These are phyloP conservation scores for Cryptococcus neoformans DNA, from an alignment of 1,284 basidiomycete genomes.

Conservation along the genomic window DNA sequence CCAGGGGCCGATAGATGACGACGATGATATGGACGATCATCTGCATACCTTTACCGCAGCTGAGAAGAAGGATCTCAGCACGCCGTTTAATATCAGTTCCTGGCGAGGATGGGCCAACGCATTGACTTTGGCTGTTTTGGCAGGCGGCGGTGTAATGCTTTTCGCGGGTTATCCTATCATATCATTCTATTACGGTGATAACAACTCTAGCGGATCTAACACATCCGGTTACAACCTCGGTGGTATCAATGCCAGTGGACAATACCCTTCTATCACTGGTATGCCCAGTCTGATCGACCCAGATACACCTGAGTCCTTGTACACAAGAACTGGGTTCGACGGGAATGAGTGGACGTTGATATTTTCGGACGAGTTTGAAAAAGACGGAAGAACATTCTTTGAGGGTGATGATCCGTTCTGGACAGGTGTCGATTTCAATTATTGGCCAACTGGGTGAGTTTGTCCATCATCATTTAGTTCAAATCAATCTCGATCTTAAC, in stretches of 20 bases:
- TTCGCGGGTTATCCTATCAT: constrained; percentile 80
- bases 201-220: constrained; percentile 18
- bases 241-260: constrained; percentile 72
- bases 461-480: too few species aligned
- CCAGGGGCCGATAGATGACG: constrained; percentile 19
- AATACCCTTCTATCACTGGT: constrained; percentile 55
- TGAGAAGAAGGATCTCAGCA: constrained; percentile 28
- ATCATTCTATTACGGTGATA: constrained; percentile 53
- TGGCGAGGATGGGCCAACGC: constrained; percentile 55
- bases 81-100: constrained; percentile 50
- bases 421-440: constrained; percentile 53
- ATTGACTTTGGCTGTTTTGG: constrained; percentile 52
- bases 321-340: constrained; percentile 63
- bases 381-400: constrained; percentile 56
- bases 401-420: constrained; percentile 55
- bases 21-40: constrained; percentile 54
- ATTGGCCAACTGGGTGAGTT: constrained; percentile 32
- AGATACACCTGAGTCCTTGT: constrained; percentile 61
- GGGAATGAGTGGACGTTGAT: constrained; percentile 66
- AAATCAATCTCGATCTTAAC: background rate
- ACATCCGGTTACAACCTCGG: constrained; percentile 62
- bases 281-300: constrained; percentile 64
- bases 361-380: constrained; percentile 85
- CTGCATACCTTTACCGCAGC: constrained; percentile 57
- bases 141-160: constrained; percentile 55